A percentile compares a stretch with the other conserved stretches of the same genome.
Conservation (phyloP, 2,329 filamentous ascomycete species). For the Coleophoma cylindrospora region DNA sequence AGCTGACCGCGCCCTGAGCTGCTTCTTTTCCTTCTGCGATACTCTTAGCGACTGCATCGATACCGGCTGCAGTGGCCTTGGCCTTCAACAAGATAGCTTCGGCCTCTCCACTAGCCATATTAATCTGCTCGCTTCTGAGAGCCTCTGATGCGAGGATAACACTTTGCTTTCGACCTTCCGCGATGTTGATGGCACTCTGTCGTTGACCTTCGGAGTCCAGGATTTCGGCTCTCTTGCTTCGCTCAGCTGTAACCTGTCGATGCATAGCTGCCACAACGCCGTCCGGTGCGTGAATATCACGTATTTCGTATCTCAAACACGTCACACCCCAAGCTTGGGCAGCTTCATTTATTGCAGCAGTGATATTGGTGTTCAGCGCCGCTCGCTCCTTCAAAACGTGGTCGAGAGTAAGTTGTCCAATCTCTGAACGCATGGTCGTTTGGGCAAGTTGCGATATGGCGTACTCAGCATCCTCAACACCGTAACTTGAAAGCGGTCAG, state of each 20-base stretch:
- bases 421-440: conserved; percentile 98
- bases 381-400: conserved; percentile 97
- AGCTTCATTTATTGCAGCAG: conserved; percentile 97
- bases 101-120: conserved; percentile 85
- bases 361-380: conserved; percentile 95
- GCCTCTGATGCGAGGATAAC: conserved; percentile 96
- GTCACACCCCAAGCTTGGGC: conserved; percentile 96
- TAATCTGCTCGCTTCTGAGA: conserved; percentile 84
- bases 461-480: conserved; percentile 97
- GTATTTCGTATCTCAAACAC: conserved; percentile 94
- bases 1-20: conserved; percentile 78
- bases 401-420: conserved; percentile 92
- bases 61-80: conserved; percentile 77
- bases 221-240: conserved; percentile 96
- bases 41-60: conserved; percentile 75
- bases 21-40: conserved; percentile 69
- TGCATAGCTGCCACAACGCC: conserved; percentile 98
- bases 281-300: conserved; percentile 93
- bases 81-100: conserved; percentile 89
- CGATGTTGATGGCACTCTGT: conserved; percentile 97
- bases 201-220: conserved; percentile 95
- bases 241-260: conserved; percentile 93
- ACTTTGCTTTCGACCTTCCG: conserved; percentile 93
- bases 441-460: conserved; percentile 97
- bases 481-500: conserved; percentile 60